Evolutionary conservation across 2,329 filamentous ascomycete species (phyloP).

Genomic region (Pseudocercospora cruenta): DNA sequence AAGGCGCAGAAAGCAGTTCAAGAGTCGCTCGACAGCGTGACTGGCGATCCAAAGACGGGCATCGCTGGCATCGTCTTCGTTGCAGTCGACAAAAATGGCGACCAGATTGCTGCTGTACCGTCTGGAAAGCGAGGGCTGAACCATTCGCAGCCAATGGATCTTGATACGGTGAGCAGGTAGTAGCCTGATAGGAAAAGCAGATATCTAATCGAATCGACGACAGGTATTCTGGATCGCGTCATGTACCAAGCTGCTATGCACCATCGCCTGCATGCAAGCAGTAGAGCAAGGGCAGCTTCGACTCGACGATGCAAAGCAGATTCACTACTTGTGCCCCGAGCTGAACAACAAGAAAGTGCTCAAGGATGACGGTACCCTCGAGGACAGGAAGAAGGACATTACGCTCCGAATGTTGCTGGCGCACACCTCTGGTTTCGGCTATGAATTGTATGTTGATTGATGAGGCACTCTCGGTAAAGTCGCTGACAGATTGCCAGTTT

Average conservation of each 20-base stretch:
- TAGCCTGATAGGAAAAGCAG: background rate
- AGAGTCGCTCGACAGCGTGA: constrained; percentile 41
- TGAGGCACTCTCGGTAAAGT: background rate
- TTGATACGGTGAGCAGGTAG: constrained; percentile 51
- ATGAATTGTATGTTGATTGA: constrained; percentile 43
- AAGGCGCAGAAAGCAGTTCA: constrained; percentile 43
- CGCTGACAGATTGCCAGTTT: constrained; percentile 36
- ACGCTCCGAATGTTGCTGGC: constrained; percentile 56
- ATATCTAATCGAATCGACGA: background rate
- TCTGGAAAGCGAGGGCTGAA: constrained; percentile 47
- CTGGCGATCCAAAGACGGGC: constrained; percentile 35
- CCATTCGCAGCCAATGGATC: constrained; percentile 56
- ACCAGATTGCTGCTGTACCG: constrained; percentile 46
- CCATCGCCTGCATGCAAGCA: constrained; percentile 53
- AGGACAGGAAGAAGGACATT: constrained; percentile 49
- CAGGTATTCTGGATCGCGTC: constrained; percentile 61
- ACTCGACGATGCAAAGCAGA: constrained; percentile 46
- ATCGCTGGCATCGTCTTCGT: constrained; percentile 50
- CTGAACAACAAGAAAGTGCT: constrained; percentile 49
- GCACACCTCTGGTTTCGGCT: constrained; percentile 57
- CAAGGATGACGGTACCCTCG: constrained; percentile 45
- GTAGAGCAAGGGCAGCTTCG: constrained; percentile 48
- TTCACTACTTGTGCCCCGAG: constrained; percentile 49
- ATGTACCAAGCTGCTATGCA: constrained; percentile 51
- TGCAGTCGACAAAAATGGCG: constrained; percentile 50